Conservation (phyloP, 768 basidiomycete species). For the Lentinula sp. region DNA sequence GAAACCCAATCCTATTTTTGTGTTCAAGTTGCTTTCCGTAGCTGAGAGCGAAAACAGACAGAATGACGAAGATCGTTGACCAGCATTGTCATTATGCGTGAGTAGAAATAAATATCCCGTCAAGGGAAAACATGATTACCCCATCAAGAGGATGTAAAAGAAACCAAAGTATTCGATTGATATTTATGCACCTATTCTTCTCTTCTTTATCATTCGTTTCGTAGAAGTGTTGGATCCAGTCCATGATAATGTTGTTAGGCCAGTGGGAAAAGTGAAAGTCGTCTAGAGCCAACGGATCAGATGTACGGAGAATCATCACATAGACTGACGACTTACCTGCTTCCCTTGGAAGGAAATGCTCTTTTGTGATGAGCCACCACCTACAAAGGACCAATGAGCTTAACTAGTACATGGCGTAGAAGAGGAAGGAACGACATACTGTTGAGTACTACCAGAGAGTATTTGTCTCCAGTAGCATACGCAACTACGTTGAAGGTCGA, state of each 20-base stretch:
- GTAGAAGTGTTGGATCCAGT: background rate
- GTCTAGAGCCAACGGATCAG: conserved; percentile 19
- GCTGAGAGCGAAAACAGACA: background rate
- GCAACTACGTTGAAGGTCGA: conserved; percentile 17
- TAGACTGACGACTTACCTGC: background rate
- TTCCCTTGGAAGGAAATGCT: background rate
- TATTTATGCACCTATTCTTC: background rate
- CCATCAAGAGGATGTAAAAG: background rate
- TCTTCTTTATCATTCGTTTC: background rate
- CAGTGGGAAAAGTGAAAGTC: conserved; percentile 47
- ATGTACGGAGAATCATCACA: background rate
- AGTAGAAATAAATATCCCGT: background rate
- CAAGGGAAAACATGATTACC: background rate
- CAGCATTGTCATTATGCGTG: background rate
- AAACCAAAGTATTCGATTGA: background rate
- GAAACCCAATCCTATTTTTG: background rate
- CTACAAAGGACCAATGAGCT: background rate
- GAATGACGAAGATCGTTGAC: background rate
- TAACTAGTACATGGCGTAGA: too few relatives aligned
- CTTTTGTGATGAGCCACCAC: background rate
- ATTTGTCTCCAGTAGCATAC: conserved; percentile 33
- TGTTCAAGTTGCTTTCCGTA: background rate
- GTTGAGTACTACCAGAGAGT: conserved; percentile 48
- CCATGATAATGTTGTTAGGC: conserved; percentile 24
- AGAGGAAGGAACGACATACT: conserved; percentile 16